Evolutionary conservation across 2,329 filamentous ascomycete genomes (phyloP), one percentile per base, ranked within the genome.

Genomic region (Botrytis elliptica): DNA sequence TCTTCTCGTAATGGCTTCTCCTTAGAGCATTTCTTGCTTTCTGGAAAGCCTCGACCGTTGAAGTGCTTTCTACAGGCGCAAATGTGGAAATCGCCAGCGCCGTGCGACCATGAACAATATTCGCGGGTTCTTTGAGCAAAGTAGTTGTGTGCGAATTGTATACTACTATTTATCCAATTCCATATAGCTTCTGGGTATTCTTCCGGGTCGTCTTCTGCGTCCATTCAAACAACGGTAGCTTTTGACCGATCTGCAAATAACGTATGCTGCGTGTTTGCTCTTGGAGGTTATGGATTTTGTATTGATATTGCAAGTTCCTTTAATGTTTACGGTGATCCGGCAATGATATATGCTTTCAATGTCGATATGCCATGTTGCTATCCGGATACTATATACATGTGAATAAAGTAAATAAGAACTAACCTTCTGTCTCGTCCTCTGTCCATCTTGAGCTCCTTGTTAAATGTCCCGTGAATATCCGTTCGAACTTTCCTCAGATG

Each of bases 401-500:
- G 59, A 70, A 71, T 52, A 62, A 76, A 71, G 71, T 73, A 63
- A 76, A 14, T 40, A 55, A 52, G 16, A 73, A 78, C 81, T 75
- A 77, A 84, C 83, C 83, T 84, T 81, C 83, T 80, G 73, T 81
- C 83, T 74, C 83, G 81, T 79, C 68, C 68, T 70, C 68, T 70
- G 22, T 70, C 68, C 68, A 70, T 70, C 29, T 38, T 70, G 40
- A 20, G 29, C 22, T 62, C 40, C 29, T 46, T n/a, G 33, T 33
- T 29, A 63, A 46, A 60, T 38, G 8, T 33, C 25, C n/a, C 33
- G 16, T 5, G 20, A 25, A 20, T 42, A 29, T 40, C 14, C n/a
- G 52, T 29, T 46, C 40, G 29, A 46, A 38, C 52, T 33, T 70
- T 46, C 40, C 52, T 25, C 22, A 22, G 52, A 9, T n/a, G 22